Conservation (phyloP, 306 rosid species). For the Cyclanthera cordifolia region DNA sequence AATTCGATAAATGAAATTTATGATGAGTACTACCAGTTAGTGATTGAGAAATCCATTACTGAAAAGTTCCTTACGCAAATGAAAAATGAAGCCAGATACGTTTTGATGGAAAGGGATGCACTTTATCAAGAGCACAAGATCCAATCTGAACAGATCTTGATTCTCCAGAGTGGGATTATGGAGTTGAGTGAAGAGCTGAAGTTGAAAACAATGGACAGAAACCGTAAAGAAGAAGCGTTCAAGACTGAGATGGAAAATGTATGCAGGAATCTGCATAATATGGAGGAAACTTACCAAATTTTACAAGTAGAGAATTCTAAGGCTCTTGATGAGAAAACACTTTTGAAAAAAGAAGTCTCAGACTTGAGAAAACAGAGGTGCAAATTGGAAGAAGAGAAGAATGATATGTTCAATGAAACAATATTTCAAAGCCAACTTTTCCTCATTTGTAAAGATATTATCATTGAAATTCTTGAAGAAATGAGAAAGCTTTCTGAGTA, state of each 20-base stretch:
- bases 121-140: slow-evolving; percentile 33
- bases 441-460: slow-evolving; percentile 37
- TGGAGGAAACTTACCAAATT: slow-evolving; percentile 33
- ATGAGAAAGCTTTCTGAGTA: slow-evolving; percentile 36
- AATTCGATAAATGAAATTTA: slow-evolving; percentile 25
- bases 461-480: slow-evolving; percentile 38
- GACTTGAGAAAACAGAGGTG: slow-evolving; percentile 26
- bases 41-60: slow-evolving; percentile 60
- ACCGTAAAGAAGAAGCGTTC: slow-evolving; percentile 38
- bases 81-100: slow-evolving; percentile 27
- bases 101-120: slow-evolving; percentile 37
- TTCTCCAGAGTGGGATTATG: slow-evolving; percentile 24
- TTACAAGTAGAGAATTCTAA: slow-evolving; percentile 42
- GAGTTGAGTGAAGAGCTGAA: slow-evolving; percentile 50
- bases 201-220: slow-evolving; percentile 42
- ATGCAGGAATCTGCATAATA: slow-evolving; percentile 32
- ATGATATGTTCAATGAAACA: slow-evolving; percentile 36
- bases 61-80: slow-evolving; percentile 46
- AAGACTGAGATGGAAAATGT: slow-evolving; percentile 30
- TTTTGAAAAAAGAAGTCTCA: slow-evolving; percentile 31
- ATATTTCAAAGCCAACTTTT: slow-evolving; percentile 51
- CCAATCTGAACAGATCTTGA: slow-evolving; percentile 26
- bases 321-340: slow-evolving; percentile 40
- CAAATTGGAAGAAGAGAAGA: slow-evolving; percentile 36
- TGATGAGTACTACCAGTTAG: slow-evolving; percentile 37